phyloP scores from a whole-genome alignment of 2,329 filamentous ascomycete genomes.

The Plectosphaerella sp. region DNA sequence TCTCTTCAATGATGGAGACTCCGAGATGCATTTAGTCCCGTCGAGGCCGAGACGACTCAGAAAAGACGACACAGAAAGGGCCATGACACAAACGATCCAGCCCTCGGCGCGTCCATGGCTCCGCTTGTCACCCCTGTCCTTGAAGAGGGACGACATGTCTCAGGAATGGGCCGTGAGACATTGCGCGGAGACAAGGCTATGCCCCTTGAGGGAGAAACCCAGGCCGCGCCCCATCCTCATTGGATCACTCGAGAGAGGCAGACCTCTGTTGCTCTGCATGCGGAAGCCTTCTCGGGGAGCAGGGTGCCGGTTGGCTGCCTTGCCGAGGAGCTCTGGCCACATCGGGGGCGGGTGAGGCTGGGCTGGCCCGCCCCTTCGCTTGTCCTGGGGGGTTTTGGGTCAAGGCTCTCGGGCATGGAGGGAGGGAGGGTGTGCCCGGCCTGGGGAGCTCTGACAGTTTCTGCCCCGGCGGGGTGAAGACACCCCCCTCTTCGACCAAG shows the following conservation, averaged over 20 bases:
- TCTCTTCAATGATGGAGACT: no score
- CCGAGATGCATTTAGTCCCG: no score
- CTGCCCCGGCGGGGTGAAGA: no score
- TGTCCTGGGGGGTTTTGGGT: neutral
- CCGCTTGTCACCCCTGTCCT: neutral
- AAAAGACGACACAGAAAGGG: no score
- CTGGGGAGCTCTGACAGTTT: no score
- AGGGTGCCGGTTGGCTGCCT: neutral
- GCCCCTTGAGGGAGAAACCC: neutral
- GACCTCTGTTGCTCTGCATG: neutral
- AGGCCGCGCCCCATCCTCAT: neutral
- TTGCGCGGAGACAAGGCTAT: neutral
- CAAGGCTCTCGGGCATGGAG: neutral
- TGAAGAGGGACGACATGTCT: no score
- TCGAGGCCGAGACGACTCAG: no score
- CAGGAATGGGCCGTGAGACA: neutral
- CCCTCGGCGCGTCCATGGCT: no score
- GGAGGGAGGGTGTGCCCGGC: neutral
- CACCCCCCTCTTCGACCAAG: neutral
- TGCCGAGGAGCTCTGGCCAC: neutral
- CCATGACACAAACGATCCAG: no score
- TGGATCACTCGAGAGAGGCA: neutral
- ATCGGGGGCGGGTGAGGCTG: neutral
- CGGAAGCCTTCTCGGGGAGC: neutral
- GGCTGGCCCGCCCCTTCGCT: neutral